These are phyloP conservation scores for Stephania yunnanensis DNA, from an alignment of 164 flowering plant genomes.

Conservation along the genomic window DNA sequence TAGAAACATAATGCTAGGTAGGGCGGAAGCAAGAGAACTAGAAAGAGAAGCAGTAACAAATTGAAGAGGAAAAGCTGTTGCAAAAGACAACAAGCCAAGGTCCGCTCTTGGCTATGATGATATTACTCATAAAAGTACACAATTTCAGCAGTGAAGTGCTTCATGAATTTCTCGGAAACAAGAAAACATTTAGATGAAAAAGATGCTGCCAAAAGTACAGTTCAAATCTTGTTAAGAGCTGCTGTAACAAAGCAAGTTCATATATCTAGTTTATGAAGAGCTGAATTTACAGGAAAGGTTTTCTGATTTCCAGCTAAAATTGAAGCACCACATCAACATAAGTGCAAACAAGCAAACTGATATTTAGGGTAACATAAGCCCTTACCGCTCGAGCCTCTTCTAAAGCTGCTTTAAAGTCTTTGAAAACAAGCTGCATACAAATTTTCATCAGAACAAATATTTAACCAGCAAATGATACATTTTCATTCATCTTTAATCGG, in stretches of 20 bases:
- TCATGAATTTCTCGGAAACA: background rate
- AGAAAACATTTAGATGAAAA: background rate
- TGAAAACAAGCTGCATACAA: conserved; percentile 61
- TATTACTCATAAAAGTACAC: no score
- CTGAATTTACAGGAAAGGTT: background rate
- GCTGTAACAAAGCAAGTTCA: background rate
- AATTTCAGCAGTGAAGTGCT: no score
- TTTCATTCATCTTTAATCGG: background rate
- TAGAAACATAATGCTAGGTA: background rate
- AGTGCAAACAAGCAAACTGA: background rate
- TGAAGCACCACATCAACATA: background rate
- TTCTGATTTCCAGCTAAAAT: background rate
- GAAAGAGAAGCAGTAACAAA: background rate
- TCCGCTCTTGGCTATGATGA: no score
- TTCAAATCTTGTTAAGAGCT: background rate
- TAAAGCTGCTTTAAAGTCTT: conserved; percentile 85
- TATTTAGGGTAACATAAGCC: background rate
- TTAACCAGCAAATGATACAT: background rate
- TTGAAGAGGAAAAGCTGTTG: background rate
- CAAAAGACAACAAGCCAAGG: background rate
- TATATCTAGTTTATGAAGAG: background rate
- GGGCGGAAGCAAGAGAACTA: background rate
- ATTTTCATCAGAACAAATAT: conserved; percentile 9
- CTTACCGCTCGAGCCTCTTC: conserved; percentile 91
- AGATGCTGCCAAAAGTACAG: background rate